These are phyloP conservation scores for Straminergon stramineum DNA, from an alignment of 225 moss, liverwort and hornwort genomes.

Conservation along the genomic window DNA sequence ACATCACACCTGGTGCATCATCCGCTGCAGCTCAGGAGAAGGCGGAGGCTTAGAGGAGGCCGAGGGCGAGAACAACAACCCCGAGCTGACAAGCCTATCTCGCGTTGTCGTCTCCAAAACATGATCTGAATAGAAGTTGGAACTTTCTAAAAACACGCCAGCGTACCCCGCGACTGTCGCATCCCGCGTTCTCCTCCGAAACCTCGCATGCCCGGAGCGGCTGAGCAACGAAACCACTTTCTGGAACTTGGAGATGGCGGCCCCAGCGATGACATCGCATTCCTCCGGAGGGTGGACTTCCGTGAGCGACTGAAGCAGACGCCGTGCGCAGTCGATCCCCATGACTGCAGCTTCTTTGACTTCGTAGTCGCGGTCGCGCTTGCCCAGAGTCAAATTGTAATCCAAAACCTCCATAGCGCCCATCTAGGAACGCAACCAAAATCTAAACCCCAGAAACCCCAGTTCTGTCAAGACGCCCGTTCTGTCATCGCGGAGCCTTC, in stretches of 20 bases:
- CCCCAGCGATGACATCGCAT: conserved; percentile 43
- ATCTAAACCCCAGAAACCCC: not conserved
- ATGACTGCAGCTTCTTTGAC: conserved; percentile 70
- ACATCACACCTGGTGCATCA: conserved; percentile 31
- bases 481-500: not conserved
- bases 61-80: conserved; percentile 2
- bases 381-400: conserved; percentile 43
- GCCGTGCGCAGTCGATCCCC: conserved; percentile 81
- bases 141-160: conserved; percentile 35
- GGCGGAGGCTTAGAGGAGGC: conserved; percentile 9
- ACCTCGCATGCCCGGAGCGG: conserved; percentile 54
- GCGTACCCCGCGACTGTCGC: conserved; percentile 24
- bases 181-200: conserved; percentile 39
- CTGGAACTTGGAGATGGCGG: conserved; percentile 64
- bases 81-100: not conserved
- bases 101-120: not conserved
- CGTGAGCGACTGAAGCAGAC: conserved; percentile 71
- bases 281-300: conserved; percentile 40
- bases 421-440: not conserved
- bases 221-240: conserved; percentile 56
- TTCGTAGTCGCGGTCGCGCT: conserved; percentile 55
- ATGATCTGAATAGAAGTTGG: conserved; percentile 18
- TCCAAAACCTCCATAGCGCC: conserved; percentile 70
- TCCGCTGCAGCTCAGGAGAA: conserved; percentile 17
- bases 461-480: not conserved